These are phyloP conservation scores for Cunninghamia lanceolata DNA, from an alignment of 75 land plant genomes.

Conservation along the genomic window DNA sequence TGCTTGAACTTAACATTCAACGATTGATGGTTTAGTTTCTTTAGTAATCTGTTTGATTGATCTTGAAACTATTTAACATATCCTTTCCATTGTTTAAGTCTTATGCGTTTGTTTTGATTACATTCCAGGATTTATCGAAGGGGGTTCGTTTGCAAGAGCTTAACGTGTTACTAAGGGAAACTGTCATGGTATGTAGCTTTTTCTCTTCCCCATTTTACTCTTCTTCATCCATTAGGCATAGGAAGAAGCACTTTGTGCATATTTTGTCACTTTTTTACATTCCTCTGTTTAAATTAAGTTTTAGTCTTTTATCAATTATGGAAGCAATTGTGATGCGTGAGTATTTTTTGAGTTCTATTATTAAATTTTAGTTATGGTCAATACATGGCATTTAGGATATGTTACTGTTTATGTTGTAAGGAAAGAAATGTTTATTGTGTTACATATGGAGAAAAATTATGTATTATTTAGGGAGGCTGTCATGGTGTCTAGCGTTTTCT, in stretches of 20 bases:
- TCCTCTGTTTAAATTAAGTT: background rate
- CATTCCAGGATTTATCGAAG: slow-evolving; percentile 78
- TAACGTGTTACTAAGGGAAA: slow-evolving; percentile 70
- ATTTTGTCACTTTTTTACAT: background rate
- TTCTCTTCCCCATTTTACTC: background rate
- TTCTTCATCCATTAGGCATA: background rate
- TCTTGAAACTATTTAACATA: background rate
- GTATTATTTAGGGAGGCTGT: too few relatives aligned
- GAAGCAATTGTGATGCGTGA: too few relatives aligned
- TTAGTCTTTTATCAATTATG: too few relatives aligned
- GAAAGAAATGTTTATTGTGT: too few relatives aligned
- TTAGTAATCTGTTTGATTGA: background rate
- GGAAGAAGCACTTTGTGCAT: background rate
- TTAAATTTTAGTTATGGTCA: too few relatives aligned
- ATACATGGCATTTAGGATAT: too few relatives aligned
- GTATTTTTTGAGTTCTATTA: too few relatives aligned
- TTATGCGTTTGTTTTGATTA: background rate
- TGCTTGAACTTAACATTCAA: background rate
- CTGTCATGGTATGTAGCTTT: slow-evolving; percentile 67
- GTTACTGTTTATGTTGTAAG: too few relatives aligned
- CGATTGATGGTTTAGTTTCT: background rate
- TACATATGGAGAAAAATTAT: too few relatives aligned
- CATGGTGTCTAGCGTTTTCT: too few relatives aligned
- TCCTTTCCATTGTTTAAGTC: background rate
- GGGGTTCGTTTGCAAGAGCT: slow-evolving; percentile 82